Evolutionary conservation across 2,329 filamentous ascomycete species (phyloP).

Genomic region (Ambrosiella xylebori): DNA sequence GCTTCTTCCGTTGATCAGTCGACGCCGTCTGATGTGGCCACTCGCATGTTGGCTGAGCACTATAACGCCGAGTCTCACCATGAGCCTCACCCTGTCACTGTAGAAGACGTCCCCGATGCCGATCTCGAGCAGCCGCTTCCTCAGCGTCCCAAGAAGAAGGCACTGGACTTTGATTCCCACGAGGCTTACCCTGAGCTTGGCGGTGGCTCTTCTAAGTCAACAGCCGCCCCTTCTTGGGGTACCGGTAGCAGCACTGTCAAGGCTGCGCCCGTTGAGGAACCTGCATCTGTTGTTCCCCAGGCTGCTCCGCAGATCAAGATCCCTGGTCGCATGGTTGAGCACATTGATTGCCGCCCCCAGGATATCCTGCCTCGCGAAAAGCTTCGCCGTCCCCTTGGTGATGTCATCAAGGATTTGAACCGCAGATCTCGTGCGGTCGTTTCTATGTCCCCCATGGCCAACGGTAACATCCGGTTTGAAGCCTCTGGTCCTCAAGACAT

Average conservation of each 20-base stretch:
- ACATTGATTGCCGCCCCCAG: slow-evolving; percentile 53
- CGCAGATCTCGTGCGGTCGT: slow-evolving; percentile 77
- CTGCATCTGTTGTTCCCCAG: neutral
- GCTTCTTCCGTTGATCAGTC: slow-evolving; percentile 53
- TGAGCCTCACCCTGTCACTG: slow-evolving; percentile 41
- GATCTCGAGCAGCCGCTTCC: slow-evolving; percentile 14
- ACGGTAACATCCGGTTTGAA: slow-evolving; percentile 62
- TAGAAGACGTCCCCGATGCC: slow-evolving; percentile 40
- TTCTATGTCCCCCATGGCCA: slow-evolving; percentile 55
- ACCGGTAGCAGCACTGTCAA: neutral
- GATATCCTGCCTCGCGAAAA: slow-evolving; percentile 62
- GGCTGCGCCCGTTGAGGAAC: slow-evolving; percentile 4
- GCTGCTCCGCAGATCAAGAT: slow-evolving; percentile 36
- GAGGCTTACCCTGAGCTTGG: slow-evolving; percentile 68
- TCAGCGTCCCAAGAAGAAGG: neutral
- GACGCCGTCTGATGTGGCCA: slow-evolving; percentile 22
- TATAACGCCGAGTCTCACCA: slow-evolving; percentile 30
- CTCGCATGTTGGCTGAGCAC: slow-evolving; percentile 27
- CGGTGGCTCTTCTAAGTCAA: slow-evolving; percentile 4
- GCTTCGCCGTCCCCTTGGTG: slow-evolving; percentile 68
- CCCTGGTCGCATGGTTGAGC: slow-evolving; percentile 67
- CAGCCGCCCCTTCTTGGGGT: slow-evolving; percentile 11
- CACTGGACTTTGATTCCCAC: slow-evolving; percentile 68
- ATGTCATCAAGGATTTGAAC: slow-evolving; percentile 83
- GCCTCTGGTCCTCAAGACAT: slow-evolving; percentile 69